phyloP scores from a whole-genome alignment of 768 basidiomycete genomes.

The Amylocystis lapponica region DNA sequence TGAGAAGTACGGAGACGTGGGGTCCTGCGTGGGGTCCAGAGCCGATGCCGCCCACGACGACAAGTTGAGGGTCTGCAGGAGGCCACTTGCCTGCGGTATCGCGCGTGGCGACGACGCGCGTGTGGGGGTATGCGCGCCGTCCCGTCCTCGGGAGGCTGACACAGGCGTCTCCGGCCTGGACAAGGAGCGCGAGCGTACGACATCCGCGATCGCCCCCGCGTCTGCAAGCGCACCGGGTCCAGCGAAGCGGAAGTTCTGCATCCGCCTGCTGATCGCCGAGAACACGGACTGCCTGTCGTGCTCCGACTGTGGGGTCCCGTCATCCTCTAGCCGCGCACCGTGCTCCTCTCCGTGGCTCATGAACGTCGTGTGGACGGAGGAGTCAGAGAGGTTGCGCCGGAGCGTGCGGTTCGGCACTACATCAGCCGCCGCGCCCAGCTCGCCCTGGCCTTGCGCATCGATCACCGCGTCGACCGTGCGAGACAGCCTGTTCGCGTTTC shows the following conservation, averaged over 20 bases:
- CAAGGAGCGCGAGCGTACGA: background rate
- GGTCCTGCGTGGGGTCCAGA: conserved; percentile 3
- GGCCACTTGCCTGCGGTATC: conserved; percentile 18
- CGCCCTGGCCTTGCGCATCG: conserved; percentile 37
- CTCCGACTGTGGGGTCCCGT: conserved; percentile 2
- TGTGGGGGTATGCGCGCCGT: conserved; percentile 3
- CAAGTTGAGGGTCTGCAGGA: conserved; percentile 26
- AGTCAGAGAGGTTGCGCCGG: conserved; percentile 83
- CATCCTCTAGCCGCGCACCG: background rate
- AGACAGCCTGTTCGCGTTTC: conserved; percentile 38
- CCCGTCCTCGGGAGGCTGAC: background rate
- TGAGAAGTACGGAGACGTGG: conserved; percentile 7
- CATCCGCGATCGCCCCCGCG: conserved; percentile 1
- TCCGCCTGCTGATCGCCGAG: conserved; percentile 25
- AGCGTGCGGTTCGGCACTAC: conserved; percentile 48
- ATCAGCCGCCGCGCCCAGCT: conserved; percentile 34
- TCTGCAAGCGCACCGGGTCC: conserved; percentile 7
- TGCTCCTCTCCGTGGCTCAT: conserved; percentile 43
- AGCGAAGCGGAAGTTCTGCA: conserved; percentile 25
- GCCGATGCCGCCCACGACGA: conserved; percentile 29
- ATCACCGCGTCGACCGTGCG: conserved; percentile 76
- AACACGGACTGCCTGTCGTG: conserved; percentile 24
- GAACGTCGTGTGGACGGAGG: conserved; percentile 87
- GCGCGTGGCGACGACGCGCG: conserved; percentile 14
- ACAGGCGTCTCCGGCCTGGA: conserved; percentile 11